Evolutionary conservation across 495 filamentous ascomycete species (phyloP).

Genomic region (Neurospora sp.): DNA sequence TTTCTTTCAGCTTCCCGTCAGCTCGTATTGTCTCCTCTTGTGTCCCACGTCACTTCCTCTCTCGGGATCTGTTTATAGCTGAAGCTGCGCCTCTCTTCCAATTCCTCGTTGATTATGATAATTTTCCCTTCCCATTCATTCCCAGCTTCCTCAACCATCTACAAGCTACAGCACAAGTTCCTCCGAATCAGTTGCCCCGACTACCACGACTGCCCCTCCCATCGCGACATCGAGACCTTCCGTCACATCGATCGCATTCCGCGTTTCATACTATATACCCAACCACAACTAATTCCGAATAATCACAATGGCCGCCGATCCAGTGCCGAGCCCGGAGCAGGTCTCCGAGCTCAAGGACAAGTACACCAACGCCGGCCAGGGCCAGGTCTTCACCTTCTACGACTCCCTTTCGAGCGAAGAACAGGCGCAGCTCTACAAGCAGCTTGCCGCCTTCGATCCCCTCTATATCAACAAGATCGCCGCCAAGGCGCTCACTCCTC

Average conservation of each 20-base stretch:
- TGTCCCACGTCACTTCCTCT: neutral
- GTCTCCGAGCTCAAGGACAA: slow-evolving; percentile 64
- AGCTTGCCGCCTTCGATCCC: slow-evolving; percentile 72
- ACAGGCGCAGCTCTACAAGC: slow-evolving; percentile 69
- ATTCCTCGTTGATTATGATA: neutral
- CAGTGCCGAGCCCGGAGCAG: slow-evolving; percentile 53
- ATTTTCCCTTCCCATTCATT: neutral
- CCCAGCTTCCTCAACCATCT: neutral
- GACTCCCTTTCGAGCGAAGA: slow-evolving; percentile 63
- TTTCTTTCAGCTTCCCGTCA: neutral
- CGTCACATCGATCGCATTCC: neutral
- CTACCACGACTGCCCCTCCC: neutral
- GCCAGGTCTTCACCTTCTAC: slow-evolving; percentile 86
- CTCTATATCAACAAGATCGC: slow-evolving; percentile 73
- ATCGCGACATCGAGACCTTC: neutral
- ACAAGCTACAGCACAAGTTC: neutral
- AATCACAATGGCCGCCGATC: neutral
- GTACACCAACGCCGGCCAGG: slow-evolving; percentile 72
- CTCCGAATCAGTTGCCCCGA: neutral
- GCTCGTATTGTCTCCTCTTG: neutral
- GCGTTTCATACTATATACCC: neutral
- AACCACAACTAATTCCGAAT: neutral
- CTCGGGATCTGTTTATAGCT: neutral
- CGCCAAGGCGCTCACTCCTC: slow-evolving; percentile 70
- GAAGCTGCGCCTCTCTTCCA: neutral